Evolutionary conservation across 192 early-diverging fungal genomes (phyloP).

Genomic region (Umbelopsis ramanniana): DNA sequence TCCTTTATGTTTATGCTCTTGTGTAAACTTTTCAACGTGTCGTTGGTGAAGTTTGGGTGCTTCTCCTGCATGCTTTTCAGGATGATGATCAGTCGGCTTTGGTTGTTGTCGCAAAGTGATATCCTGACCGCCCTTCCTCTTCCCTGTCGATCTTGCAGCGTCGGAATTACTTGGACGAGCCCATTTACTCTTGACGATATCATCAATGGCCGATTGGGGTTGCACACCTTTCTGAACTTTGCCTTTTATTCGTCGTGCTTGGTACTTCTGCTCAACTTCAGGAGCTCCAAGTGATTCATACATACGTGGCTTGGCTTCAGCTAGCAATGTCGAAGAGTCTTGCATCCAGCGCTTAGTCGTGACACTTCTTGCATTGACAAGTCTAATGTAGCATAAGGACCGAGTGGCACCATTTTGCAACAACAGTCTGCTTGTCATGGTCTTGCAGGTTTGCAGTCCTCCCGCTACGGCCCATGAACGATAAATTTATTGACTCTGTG

Average conservation of each 20-base stretch:
- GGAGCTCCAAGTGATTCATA: conserved; percentile 12
- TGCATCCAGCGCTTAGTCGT: background rate
- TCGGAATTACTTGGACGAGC: background rate
- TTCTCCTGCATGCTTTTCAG: conserved; percentile 38
- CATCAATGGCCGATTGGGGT: conserved; percentile 8
- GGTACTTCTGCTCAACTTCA: conserved; percentile 13
- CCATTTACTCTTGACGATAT: conserved; percentile 22
- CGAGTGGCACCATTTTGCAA: conserved; percentile 11
- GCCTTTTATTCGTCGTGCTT: conserved; percentile 13
- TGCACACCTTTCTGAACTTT: background rate
- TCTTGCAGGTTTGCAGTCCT: background rate
- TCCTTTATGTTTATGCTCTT: conserved; percentile 25
- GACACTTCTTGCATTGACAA: background rate
- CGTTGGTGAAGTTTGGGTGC: conserved; percentile 25
- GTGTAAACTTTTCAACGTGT: conserved; percentile 37
- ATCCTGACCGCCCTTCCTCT: background rate
- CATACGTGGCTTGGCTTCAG: conserved; percentile 6
- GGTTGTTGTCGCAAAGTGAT: background rate
- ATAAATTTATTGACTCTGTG: background rate
- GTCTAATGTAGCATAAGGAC: background rate
- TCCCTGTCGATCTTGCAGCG: background rate
- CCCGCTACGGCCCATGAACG: no score
- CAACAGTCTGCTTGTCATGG: conserved; percentile 20
- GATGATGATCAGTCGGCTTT: conserved; percentile 27
- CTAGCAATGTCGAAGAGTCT: background rate